Percentiles rank a stretch among this genome's conserved stretches.
These are phyloP conservation scores for Chlamydomonas asymmetrica DNA, from an alignment of 139 green algal species.

Conservation along the genomic window DNA sequence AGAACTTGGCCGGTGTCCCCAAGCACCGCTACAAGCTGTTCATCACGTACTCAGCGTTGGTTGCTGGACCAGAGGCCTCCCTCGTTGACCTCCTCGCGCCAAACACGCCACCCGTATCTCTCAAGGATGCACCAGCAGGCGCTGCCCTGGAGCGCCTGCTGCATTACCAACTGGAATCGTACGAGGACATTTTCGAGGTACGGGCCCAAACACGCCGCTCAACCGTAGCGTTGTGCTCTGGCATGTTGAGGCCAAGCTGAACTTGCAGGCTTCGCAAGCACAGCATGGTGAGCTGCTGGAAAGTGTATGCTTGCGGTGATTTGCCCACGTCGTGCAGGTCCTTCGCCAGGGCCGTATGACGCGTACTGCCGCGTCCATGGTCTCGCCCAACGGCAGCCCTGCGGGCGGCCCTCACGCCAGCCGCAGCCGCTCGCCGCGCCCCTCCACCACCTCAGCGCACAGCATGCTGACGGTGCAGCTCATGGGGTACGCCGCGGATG, in stretches of 20 bases:
- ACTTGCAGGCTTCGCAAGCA: too few relatives aligned
- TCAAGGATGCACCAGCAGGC: slow-evolving; percentile 35
- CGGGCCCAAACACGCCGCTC: too few relatives aligned
- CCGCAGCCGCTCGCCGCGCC: too few relatives aligned
- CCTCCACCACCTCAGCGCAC: slow-evolving; percentile 17
- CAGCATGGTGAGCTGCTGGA: too few relatives aligned
- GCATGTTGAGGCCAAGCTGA: too few relatives aligned
- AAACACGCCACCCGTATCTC: slow-evolving; percentile 14
- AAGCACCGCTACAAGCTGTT: slow-evolving; percentile 33
- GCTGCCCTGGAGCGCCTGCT: slow-evolving; percentile 28
- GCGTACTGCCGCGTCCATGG: neutral
- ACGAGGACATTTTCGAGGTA: slow-evolving; percentile 39
- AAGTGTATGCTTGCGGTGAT: too few relatives aligned
- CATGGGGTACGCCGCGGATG: slow-evolving; percentile 22
- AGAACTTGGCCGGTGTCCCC: slow-evolving; percentile 22
- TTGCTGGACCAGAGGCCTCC: slow-evolving; percentile 24
- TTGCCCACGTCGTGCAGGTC: slow-evolving; percentile 11
- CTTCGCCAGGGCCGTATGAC: slow-evolving; percentile 22
- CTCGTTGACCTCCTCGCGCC: slow-evolving; percentile 40
- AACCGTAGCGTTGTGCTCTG: too few relatives aligned
- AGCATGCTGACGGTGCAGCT: slow-evolving; percentile 44
- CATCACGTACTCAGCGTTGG: slow-evolving; percentile 32
- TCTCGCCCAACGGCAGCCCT: neutral
- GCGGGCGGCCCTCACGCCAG: too few relatives aligned
- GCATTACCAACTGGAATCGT: slow-evolving; percentile 23